These are phyloP conservation scores for Otatea glauca DNA, from an alignment of 176 grass and related monocot genomes.

Conservation along the genomic window DNA sequence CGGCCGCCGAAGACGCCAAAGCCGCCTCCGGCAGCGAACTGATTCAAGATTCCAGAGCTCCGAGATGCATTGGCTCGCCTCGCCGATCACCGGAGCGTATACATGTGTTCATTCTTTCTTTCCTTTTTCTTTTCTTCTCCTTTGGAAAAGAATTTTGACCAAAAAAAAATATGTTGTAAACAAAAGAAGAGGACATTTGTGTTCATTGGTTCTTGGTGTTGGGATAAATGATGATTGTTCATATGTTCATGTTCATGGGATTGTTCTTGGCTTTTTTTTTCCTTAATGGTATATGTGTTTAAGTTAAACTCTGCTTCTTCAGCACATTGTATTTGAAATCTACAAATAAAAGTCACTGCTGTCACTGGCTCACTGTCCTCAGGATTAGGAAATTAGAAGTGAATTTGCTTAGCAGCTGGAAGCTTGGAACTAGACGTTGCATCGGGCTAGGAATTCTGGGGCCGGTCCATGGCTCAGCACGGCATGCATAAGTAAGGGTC, in stretches of 20 bases:
- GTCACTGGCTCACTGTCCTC: background rate
- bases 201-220: slow-evolving; percentile 30
- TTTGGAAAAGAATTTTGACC: background rate
- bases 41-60: slow-evolving; percentile 34
- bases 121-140: background rate
- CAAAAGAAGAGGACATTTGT: background rate
- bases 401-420: background rate
- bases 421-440: no score
- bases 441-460: no score
- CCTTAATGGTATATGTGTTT: slow-evolving; percentile 20
- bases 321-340: background rate
- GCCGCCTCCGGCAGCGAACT: slow-evolving; percentile 50
- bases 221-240: slow-evolving; percentile 29
- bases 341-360: background rate
- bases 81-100: slow-evolving; percentile 66
- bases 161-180: slow-evolving; percentile 37
- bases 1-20: slow-evolving; percentile 62
- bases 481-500: no score
- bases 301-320: slow-evolving; percentile 35
- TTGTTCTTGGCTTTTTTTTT: background rate
- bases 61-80: slow-evolving; percentile 67
- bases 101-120: slow-evolving; percentile 56
- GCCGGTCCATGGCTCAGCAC: no score
- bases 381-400: background rate
- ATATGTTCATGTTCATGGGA: background rate